Conservation (phyloP, 345 rosid genomes). For the Aethionema arabicum region DNA sequence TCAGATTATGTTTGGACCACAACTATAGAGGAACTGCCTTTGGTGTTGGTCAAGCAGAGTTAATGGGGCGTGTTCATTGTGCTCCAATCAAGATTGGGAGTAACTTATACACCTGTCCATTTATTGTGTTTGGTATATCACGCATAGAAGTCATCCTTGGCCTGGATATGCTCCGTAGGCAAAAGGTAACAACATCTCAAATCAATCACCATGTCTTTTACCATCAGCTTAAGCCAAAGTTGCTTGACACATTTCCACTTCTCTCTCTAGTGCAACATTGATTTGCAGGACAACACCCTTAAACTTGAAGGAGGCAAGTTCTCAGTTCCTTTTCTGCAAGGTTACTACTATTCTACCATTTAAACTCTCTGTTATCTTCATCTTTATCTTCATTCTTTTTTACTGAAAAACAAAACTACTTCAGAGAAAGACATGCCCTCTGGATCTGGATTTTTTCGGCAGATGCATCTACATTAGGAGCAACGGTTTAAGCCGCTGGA, state of each 20-base stretch:
- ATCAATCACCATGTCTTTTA: neutral
- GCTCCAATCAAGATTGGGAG: conserved; percentile 86
- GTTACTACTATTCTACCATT: conserved; percentile 34
- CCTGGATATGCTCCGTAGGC: conserved; percentile 91
- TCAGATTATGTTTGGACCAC: conserved; percentile 70
- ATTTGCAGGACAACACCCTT: conserved; percentile 69
- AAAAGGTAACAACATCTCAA: conserved; percentile 54
- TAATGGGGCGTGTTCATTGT: conserved; percentile 74
- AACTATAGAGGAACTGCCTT: conserved; percentile 74
- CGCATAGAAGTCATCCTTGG: conserved; percentile 85
- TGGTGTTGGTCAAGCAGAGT: conserved; percentile 90
- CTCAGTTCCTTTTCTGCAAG: conserved; percentile 79
- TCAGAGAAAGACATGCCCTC: conserved; percentile 77
- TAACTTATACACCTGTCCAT: conserved; percentile 74
- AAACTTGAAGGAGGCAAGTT: conserved; percentile 84
- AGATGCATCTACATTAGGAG: conserved; percentile 67
- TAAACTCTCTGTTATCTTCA: neutral
- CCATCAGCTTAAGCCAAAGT: neutral
- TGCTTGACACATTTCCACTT: neutral
- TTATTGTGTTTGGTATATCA: conserved; percentile 60
- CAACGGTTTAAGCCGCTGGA: conserved; percentile 14
- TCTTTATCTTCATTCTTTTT: neutral
- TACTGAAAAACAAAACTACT: neutral
- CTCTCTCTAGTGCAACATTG: conserved; percentile 65
- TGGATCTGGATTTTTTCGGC: conserved; percentile 53